A percentile compares a stretch with the other conserved stretches of the same genome.
Conservation (phyloP, 305 asterid species). For the Fraxinus ornus region DNA sequence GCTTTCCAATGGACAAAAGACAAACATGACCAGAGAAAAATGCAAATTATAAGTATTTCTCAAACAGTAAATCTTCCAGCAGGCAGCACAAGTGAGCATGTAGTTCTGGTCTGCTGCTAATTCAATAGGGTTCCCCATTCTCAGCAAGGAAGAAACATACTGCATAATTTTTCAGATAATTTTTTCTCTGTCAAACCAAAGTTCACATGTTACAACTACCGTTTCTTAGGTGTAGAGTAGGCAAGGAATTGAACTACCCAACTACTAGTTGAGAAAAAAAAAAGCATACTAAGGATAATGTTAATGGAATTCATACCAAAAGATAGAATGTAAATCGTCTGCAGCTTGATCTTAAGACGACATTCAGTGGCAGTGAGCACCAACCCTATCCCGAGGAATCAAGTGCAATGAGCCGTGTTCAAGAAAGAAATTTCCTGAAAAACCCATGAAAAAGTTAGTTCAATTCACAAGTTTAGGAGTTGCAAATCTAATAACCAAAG, state of each 20-base stretch:
- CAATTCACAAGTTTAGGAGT: conserved; percentile 13
- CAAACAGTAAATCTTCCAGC: neutral
- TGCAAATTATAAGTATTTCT: neutral
- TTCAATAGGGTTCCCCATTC: neutral
- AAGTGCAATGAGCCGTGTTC: conserved; percentile 82
- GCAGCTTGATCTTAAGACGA: conserved; percentile 23
- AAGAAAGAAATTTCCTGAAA: conserved; percentile 84
- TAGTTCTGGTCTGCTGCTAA: neutral
- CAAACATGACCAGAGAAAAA: neutral
- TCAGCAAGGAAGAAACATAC: neutral
- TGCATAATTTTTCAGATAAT: neutral
- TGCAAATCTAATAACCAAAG: neutral
- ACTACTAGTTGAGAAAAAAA: neutral
- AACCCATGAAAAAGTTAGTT: conserved; percentile 7
- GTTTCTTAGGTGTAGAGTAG: neutral
- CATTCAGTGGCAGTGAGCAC: conserved; percentile 31
- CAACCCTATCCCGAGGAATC: conserved; percentile 96
- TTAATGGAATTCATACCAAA: conserved; percentile 20
- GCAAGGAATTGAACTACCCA: neutral
- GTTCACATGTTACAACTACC: neutral
- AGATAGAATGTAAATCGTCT: conserved; percentile 14
- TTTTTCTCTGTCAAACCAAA: conserved; percentile 14
- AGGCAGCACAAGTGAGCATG: neutral
- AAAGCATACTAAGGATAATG: conserved; percentile 2
- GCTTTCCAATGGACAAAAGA: neutral